Conservation (phyloP, 371 early-diverging fungal genomes). For the Mucor ambiguus region DNA sequence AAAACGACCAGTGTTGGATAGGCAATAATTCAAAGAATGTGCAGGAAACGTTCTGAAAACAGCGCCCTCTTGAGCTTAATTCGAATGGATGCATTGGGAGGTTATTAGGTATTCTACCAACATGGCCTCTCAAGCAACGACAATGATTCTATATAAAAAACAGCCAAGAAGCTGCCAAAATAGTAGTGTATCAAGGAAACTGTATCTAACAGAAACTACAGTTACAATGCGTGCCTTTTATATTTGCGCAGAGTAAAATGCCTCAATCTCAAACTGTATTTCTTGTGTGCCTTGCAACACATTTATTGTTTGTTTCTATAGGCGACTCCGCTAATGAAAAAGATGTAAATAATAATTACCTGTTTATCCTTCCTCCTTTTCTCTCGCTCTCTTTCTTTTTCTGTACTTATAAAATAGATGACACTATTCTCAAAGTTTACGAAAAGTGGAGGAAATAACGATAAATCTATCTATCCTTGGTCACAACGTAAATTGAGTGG, state of each 20-base stretch:
- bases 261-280: neutral
- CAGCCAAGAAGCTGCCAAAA: too few species aligned
- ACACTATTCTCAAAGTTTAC: slow-evolving; percentile 30
- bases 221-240: too few species aligned
- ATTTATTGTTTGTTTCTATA: neutral
- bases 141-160: too few species aligned
- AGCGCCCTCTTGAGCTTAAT: too few species aligned
- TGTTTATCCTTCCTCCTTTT: slow-evolving; percentile 3
- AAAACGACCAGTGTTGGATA: too few species aligned
- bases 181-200: too few species aligned
- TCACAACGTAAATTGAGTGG: slow-evolving; percentile 30
- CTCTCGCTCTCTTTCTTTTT: neutral
- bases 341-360: neutral
- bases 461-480: slow-evolving; percentile 35
- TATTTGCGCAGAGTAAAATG: neutral
- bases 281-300: neutral
- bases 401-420: neutral
- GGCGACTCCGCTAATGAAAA: neutral
- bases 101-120: too few species aligned
- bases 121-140: too few species aligned
- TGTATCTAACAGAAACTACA: too few species aligned
- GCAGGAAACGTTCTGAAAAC: too few species aligned
- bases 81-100: too few species aligned
- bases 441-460: slow-evolving; percentile 15
- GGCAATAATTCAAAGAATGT: too few species aligned